phyloP scores from a whole-genome alignment of 306 rosid species.

The Cucumis hystrix region DNA sequence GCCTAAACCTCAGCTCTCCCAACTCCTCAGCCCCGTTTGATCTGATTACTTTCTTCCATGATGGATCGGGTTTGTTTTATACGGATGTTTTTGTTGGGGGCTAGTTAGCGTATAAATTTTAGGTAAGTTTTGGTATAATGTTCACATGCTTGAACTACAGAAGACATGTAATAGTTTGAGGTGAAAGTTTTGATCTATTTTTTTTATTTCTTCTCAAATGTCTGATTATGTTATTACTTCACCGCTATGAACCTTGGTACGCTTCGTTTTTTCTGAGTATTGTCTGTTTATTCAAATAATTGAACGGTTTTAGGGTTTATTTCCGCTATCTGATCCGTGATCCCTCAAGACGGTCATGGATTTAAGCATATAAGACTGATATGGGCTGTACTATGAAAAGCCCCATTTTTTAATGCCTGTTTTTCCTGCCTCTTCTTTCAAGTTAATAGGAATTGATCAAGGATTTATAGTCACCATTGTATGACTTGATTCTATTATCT shows the following conservation, averaged over 20 bases:
- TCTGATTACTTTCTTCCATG: background rate
- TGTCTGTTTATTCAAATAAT: background rate
- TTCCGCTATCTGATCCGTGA: background rate
- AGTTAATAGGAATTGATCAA: background rate
- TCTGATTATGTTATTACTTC: background rate
- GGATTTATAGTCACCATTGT: background rate
- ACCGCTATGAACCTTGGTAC: background rate
- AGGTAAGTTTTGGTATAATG: background rate
- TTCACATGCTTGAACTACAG: background rate
- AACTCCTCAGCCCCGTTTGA: conserved; percentile 95
- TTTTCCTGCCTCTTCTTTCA: background rate
- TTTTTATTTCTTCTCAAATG: background rate
- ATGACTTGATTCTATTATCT: background rate
- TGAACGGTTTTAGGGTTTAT: background rate
- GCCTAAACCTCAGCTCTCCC: conserved; percentile 75
- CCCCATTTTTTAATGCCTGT: background rate
- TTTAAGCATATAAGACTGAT: background rate
- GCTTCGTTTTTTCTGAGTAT: background rate
- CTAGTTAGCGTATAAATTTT: background rate
- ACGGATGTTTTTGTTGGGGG: background rate
- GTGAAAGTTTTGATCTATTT: background rate
- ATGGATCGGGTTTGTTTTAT: background rate
- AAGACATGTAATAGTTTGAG: background rate
- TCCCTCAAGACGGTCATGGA: background rate
- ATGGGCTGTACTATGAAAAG: background rate